These are phyloP conservation scores for Lactarius tabidus DNA, from an alignment of 768 basidiomycete species.

Conservation along the genomic window DNA sequence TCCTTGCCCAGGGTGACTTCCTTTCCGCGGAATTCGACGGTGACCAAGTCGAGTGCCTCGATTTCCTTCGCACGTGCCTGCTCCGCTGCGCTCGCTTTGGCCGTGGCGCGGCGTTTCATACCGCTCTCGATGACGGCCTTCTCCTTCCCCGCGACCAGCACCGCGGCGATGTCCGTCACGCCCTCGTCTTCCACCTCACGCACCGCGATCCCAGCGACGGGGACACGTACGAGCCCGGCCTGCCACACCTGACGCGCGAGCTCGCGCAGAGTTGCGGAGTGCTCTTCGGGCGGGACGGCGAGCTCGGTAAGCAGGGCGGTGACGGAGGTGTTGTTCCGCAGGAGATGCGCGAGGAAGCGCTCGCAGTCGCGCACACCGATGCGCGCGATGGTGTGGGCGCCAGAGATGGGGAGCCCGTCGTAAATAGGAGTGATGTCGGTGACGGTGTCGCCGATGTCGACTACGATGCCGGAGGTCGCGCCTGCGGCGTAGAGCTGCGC, in stretches of 20 bases:
- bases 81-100: conserved; percentile 72
- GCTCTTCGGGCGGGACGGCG: conserved; percentile 29
- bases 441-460: conserved; percentile 74
- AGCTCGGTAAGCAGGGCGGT: conserved; percentile 55
- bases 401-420: conserved; percentile 61
- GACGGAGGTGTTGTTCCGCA: conserved; percentile 65
- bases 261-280: conserved; percentile 49
- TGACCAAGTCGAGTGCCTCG: conserved; percentile 78
- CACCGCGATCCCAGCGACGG: conserved; percentile 57
- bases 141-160: conserved; percentile 88
- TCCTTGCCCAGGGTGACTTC: conserved; percentile 79
- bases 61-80: conserved; percentile 79
- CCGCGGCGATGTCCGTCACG: conserved; percentile 84
- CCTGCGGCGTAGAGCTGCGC: conserved; percentile 79
- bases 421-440: conserved; percentile 77
- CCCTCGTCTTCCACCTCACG: conserved; percentile 69
- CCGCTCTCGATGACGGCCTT: conserved; percentile 83
- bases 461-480: conserved; percentile 64
- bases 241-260: conserved; percentile 61
- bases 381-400: conserved; percentile 50
- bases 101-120: conserved; percentile 70
- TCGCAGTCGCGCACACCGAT: conserved; percentile 72
- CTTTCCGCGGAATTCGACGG: conserved; percentile 65
- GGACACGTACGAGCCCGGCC: conserved; percentile 66
- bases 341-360: conserved; percentile 66